Percentiles rank a stretch among this genome's conserved stretches.
These are phyloP conservation scores for Candida coquimbonensis DNA, from an alignment of 805 yeast species.

Conservation along the genomic window DNA sequence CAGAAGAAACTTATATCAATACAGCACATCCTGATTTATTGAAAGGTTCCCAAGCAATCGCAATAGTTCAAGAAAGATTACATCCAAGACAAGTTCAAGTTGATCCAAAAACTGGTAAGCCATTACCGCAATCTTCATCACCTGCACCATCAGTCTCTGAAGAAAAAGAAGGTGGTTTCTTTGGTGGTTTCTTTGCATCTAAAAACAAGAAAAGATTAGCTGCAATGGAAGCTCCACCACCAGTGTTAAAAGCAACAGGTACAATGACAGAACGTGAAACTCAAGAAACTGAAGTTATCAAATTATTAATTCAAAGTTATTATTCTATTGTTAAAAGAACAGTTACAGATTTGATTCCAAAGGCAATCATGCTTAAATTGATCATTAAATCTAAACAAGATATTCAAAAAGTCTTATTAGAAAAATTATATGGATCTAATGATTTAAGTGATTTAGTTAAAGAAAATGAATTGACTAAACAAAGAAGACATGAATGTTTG, in stretches of 20 bases:
- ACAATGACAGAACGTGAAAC: slow-evolving; percentile 89
- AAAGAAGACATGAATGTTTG: slow-evolving; percentile 88
- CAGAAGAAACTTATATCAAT: slow-evolving; percentile 92
- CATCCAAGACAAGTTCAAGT: slow-evolving; percentile 67
- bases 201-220: slow-evolving; percentile 92
- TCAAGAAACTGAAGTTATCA: slow-evolving; percentile 95
- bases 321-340: slow-evolving; percentile 91
- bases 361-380: slow-evolving; percentile 89
- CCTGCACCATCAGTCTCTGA: slow-evolving; percentile 27
- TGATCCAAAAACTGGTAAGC: slow-evolving; percentile 88
- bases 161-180: slow-evolving; percentile 67
- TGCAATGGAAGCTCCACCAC: slow-evolving; percentile 96
- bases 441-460: slow-evolving; percentile 74
- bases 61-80: slow-evolving; percentile 79
- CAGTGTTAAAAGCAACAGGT: slow-evolving; percentile 88
- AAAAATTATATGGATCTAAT: slow-evolving; percentile 72
- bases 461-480: slow-evolving; percentile 88
- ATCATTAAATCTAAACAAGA: slow-evolving; percentile 79
- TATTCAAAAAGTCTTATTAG: slow-evolving; percentile 84
- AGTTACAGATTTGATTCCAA: slow-evolving; percentile 89
- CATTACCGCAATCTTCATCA: slow-evolving; percentile 36
- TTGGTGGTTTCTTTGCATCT: slow-evolving; percentile 90
- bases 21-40: slow-evolving; percentile 97
- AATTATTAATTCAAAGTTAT: slow-evolving; percentile 83
- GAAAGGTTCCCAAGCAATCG: slow-evolving; percentile 93